Conservation (phyloP, 2,329 filamentous ascomycete species). For the Trichoderma sp. region DNA sequence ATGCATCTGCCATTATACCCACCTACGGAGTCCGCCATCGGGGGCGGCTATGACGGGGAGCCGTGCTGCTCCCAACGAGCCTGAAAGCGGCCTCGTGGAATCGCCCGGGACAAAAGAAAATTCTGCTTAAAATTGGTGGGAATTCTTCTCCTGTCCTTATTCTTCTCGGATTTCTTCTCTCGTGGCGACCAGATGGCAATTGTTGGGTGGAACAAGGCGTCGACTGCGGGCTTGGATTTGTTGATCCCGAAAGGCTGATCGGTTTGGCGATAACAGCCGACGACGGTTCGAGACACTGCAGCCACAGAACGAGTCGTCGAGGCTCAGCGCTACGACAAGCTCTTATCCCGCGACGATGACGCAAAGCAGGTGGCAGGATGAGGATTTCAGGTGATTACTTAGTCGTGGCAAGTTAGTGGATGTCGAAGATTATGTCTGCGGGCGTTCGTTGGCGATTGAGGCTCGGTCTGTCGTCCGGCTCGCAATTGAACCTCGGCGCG, state of each 20-base stretch:
- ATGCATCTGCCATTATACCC: slow-evolving; percentile 24
- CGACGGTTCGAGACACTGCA: background rate
- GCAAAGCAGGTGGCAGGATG: background rate
- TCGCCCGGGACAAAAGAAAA: background rate
- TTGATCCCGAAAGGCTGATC: background rate
- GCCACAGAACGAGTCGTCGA: background rate
- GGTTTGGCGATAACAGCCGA: slow-evolving; percentile 3
- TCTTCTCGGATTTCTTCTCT: background rate
- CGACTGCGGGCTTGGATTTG: background rate
- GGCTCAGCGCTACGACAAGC: background rate
- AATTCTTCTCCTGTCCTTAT: background rate
- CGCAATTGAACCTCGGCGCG: slow-evolving; percentile 22
- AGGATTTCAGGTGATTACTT: background rate
- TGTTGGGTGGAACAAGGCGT: background rate
- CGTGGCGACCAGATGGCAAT: background rate
- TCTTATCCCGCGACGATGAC: background rate
- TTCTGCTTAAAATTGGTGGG: background rate
- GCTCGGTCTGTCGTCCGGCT: slow-evolving; percentile 17
- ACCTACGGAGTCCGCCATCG: slow-evolving; percentile 43
- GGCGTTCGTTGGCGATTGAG: background rate
- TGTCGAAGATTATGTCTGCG: slow-evolving; percentile 5
- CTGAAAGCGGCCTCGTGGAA: background rate
- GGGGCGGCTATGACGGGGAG: slow-evolving; percentile 20
- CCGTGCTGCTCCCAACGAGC: slow-evolving; percentile 13
- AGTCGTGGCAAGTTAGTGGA: background rate